Evolutionary conservation across 1,284 basidiomycete species (phyloP), one percentile per base, ranked within the genome.

Genomic region (Caloboletus inedulis): DNA sequence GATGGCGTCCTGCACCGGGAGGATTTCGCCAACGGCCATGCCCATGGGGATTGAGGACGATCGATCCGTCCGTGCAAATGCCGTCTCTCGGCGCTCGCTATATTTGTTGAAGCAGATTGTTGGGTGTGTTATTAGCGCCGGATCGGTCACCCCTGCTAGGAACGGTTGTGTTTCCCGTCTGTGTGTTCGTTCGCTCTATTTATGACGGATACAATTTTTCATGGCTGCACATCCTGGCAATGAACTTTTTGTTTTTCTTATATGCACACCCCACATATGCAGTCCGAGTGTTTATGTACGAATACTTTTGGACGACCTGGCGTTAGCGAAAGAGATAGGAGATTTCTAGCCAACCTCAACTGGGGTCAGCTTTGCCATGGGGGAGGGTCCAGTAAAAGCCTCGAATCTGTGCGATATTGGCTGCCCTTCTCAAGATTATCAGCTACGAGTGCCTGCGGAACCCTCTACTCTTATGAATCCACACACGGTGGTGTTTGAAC

Each of bases 21-120:
- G 34, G 48, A 36, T 2, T 14, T 54, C 52, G 53, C 71, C 47
- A 77, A 78, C 44, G 77, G 77, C 10, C 58, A 63, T 48, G 63
- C 58, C 23, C 72, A 73, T 45, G 33, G 43, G 35, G 53, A 3
- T 25, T 67, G 45, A 66, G 37, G 31, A 19, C 8, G 44, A 34
- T 23, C 35, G 23, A 21, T 46, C 16, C 10, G 9, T 21, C 6
- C 16, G 30, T 43, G 9, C 16, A 7, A 8, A 12, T 23, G 18
- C 16, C 23, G 9, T 23, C 8, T n/a, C 5, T 18, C 9, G 31
- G 35, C 18, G 19, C 27, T 43, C 23, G 29, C 14, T 4, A 27
- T 58, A 7, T 37, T 21, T 33, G 21, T 29, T 18, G 33, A 52
- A 14, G 47, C 31, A 7, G 40, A 25, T 43, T 31, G 19, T 30